Base-by-base conservation (phyloP, 352 stramenopile species). In the Phytophthora ramorum region DNA sequence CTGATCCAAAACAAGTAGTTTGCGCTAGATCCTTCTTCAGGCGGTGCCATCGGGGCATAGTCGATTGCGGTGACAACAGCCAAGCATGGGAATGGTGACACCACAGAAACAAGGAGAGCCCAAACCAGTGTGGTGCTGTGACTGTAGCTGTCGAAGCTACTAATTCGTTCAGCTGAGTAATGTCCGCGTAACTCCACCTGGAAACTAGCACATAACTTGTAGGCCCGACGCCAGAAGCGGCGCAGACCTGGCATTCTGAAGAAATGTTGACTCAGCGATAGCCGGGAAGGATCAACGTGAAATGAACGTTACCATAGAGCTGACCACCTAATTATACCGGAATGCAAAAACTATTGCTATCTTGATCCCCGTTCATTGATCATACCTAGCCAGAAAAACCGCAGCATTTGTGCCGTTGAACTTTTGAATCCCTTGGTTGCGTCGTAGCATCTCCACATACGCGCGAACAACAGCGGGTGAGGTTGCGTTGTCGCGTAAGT, bases 371-470 rank as follows among this genome's bases (percentile, higher is more conserved):
- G 8, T 34, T 62, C 30, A 72, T 20, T 43, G 14, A 30, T 85
- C 68, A 30, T 86, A 64, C 4, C 81, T 78, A 20, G 81, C 56
- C 3, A 90, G 67, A 44, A 87, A 92, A 47, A 83, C 73, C 7
- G 75, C 77, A 1, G 80, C 49, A 20, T 58, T 79, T 10, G 66
- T 72, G 22, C 79, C 79, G 52, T 92, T 92, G 52, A 92, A 87
- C 62, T 83, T 86, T 17, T 71, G 58, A 46, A 91, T 79, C 7
- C 55, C 13, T 24, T 53, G 58, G 55, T 89, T 91, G 8, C 26
- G 37, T 34, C 64, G 71, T 17, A 90, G 47, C 45, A 85, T 67
- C 37, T 76, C 71, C 44, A 87, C 69, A 22, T 76, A 79, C 17
- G 58, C 66, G 1, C 58, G 65, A 10, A 77, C 43, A n/a, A 89